phyloP scores from a whole-genome alignment of 495 filamentous ascomycete genomes.

The Xylaria venustula region DNA sequence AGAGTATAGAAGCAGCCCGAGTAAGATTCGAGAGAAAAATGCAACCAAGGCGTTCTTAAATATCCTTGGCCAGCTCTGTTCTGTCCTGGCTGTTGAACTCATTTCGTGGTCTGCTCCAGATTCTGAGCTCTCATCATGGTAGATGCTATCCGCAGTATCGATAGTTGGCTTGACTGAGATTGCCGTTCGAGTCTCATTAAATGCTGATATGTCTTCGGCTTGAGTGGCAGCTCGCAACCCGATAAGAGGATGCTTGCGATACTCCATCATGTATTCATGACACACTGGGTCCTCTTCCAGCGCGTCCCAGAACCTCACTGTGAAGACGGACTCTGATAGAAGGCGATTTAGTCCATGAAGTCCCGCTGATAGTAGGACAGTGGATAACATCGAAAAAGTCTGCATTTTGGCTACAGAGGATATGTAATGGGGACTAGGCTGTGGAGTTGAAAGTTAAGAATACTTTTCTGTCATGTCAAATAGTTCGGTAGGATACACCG shows the following conservation, averaged over 20 bases:
- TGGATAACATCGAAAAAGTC: not conserved
- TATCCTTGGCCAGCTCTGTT: not conserved
- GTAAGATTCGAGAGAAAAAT: not conserved
- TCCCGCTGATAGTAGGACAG: not conserved
- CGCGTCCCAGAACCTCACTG: not conserved
- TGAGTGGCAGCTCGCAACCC: no score
- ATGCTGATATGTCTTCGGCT: not conserved
- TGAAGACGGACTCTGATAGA: not conserved
- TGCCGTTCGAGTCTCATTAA: no score
- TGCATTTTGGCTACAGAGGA: no score
- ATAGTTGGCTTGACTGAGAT: not conserved
- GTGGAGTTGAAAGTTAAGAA: no score
- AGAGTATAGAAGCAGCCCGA: not conserved
- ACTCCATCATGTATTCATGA: not conserved
- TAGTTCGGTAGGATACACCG: no score
- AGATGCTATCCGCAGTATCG: not conserved
- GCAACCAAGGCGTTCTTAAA: no score
- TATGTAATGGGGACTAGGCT: no score
- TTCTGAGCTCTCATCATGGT: not conserved
- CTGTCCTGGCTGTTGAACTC: not conserved
- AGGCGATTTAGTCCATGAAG: not conserved
- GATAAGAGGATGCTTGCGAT: no score
- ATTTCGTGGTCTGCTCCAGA: not conserved
- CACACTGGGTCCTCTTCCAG: not conserved
- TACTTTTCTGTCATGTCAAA: no score